Base-by-base conservation (phyloP, 805 yeast genomes). In the Candida khao-thaluensis region DNA sequence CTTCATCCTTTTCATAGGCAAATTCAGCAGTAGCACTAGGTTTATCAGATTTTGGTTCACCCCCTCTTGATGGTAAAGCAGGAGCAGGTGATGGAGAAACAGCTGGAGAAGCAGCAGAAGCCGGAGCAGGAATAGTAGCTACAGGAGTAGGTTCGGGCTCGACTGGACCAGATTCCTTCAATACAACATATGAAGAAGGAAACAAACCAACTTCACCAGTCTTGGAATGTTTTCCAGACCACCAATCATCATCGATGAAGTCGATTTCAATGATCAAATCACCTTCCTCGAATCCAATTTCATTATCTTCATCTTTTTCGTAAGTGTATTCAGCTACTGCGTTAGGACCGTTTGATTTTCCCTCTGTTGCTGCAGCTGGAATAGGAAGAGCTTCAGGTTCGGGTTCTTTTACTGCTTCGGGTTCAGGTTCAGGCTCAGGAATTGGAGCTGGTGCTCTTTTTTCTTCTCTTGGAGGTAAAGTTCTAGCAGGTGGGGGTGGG, bases 1-100 rank as follows among this genome's bases (percentile, higher is more conserved):
- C 95, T 64, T 93, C 99, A 18, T 82, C 82, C 22, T 95, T 96
- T 36, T 84, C 95, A 59, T 91, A 90, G 51, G 81, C 85, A 58
- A 74, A 85, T 42, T 77, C 80, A 2, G 91, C 90, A 35, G 71
- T 63, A 2, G 90, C 93, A 29, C 72, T 54, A 50, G 50, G 37
- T 52, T 47, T 43, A 45, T 30, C 28, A 43, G 55, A 50, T 30
- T 42, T 49, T 22, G 41, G 40, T 11, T 40, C 43, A 15, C 40
- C 45, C 6, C 55, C 52, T 18, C 48, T 51, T 2, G 47, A 21
- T 7, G 51, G 40, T 39, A 56, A 45, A 21, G 52, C 49, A 14
- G 57, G 43, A 3, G 48, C 23, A 9, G 52, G 41, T 35, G 56
- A 45, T 12, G 56, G 41, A 17, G 39, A 41, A 22, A 39, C 21